Evolutionary conservation across 176 grass and related monocot genomes (phyloP), one percentile per base, ranked within the genome.

Genomic region (Otatea glauca): DNA sequence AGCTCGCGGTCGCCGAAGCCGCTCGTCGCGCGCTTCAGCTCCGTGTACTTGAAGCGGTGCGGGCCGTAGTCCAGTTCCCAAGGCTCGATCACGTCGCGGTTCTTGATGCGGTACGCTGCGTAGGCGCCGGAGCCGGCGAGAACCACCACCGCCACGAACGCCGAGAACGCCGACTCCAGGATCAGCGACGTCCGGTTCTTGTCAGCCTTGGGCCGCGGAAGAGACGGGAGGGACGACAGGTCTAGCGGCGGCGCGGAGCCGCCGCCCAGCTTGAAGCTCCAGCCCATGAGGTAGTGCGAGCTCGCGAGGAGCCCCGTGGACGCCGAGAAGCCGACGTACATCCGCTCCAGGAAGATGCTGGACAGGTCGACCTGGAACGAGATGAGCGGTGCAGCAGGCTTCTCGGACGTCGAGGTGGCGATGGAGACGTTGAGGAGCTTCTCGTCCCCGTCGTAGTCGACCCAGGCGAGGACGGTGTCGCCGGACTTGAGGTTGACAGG

Each of bases 251-350:
- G 85, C 5, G 88, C 74, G 29, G 74, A 60, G 18, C 85, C 88
- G 18, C 86, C 82, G 35, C 88, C 92, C 53, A 97, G 82, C 35
- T 67, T 88, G 60, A 97, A 94, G 85, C 82, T 94, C 95, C 92
- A 97, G 0, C 95, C 95, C 54, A 88, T 76, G 29, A 97, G 58
- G 86, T 94, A 94, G 83, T 97, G 95, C 14, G 95, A 97, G 90
- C 95, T 97, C 20, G 95, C 95, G 23, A 97, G 80, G 38, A 97
- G 42, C n/a, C 95, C 95, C 13, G 92, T 97, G 38, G 95, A 94
- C 49, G 95, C 81, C 20, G 92, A 97, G 86, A 97, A 97, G 37
- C 92, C 92, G 1, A 94, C 92, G 74, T 86, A 97, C 92, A 97
- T 97, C 70, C 76, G 21, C 1, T 97, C 92, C 7, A 12, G 61